Evolutionary conservation across 192 early-diverging fungal species (phyloP).

Genomic region (Dissophora globulifera): DNA sequence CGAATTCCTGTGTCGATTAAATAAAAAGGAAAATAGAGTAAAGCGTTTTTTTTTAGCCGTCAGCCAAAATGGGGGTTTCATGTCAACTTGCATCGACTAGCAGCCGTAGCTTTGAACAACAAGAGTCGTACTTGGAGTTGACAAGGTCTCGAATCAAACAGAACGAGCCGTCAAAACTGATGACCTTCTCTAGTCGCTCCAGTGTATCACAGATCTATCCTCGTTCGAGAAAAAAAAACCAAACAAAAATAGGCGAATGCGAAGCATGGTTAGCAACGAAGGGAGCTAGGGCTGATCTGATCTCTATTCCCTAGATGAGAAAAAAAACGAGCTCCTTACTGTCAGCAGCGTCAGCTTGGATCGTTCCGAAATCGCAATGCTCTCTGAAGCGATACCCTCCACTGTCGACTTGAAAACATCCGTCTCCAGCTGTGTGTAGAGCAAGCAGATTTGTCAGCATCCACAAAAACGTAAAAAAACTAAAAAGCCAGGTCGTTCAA

Average conservation of each 20-base stretch:
- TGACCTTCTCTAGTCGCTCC: slow-evolving; percentile 16
- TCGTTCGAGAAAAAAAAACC: background rate
- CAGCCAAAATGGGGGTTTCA: too few species aligned
- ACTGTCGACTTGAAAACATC: slow-evolving; percentile 25
- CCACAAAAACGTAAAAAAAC: too few species aligned
- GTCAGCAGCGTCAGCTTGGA: slow-evolving; percentile 26
- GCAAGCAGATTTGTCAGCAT: background rate
- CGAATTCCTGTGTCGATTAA: slow-evolving; percentile 3
- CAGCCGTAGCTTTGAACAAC: too few species aligned
- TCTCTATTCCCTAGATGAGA: too few species aligned
- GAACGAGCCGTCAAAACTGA: slow-evolving; percentile 6
- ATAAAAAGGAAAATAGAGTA: background rate
- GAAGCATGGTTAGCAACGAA: too few species aligned
- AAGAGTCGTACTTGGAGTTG: slow-evolving; percentile 25
- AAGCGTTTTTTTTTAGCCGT: too few species aligned
- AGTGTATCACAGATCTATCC: slow-evolving; percentile 11
- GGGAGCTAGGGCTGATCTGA: too few species aligned
- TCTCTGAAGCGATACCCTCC: slow-evolving; percentile 22
- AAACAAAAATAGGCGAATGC: too few species aligned
- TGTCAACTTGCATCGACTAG: too few species aligned
- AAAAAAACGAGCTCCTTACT: too few species aligned
- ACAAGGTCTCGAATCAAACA: slow-evolving; percentile 15
- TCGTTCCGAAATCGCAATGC: slow-evolving; percentile 33
- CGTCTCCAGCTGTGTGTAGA: slow-evolving; percentile 7
- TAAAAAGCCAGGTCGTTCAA: too few species aligned